Evolutionary conservation across 2,329 filamentous ascomycete genomes (phyloP), one percentile per base, ranked within the genome.

Genomic region (Fusarium foetens): DNA sequence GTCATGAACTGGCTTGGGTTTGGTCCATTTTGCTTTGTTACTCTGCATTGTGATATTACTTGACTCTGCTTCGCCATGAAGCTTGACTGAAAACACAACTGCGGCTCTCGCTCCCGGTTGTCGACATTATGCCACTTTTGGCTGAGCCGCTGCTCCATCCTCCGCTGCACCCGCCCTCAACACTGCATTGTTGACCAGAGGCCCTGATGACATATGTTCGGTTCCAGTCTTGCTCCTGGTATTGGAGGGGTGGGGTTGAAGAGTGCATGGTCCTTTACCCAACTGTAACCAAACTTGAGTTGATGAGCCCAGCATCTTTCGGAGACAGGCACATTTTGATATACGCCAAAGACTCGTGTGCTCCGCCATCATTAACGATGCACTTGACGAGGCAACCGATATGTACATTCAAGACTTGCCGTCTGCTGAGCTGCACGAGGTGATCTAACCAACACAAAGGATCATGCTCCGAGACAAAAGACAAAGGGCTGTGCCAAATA

Each of bases 401-500:
- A 48, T 67, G 63, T 48, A 41, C 39, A 43, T 29, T 67, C 54
- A 42, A 62, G 46, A 25, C 63, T 68, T 61, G 41, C 25, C 51
- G 58, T 72, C 31, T 64, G 27, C 33, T 72, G 53, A 68, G 74
- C 71, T 66, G 69, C 59, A 68, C 68, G 68, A 52, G 54, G 68
- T 65, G 64, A 69, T 66, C 63, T 62, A 64, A 52, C 58, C 53
- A 61, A 49, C 58, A 61, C 66, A 59, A 62, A 65, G 53, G 49
- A 60, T 58, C 68, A 68, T 74, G 64, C 59, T 69, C 57, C 51
- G 65, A 65, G 60, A 70, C 60, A 66, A 35, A 41, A 62, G 54
- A 58, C 58, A 49, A 75, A 74, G 39, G 66, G 73, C 58, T 71
- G 71, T 75, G 70, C 74, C 61, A 75, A 69, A 72, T 65, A 54